A percentile compares a stretch with the other conserved stretches of the same genome.
These are phyloP conservation scores for Aspergillus ibericus DNA, from an alignment of 2,329 filamentous ascomycete species.

Conservation along the genomic window DNA sequence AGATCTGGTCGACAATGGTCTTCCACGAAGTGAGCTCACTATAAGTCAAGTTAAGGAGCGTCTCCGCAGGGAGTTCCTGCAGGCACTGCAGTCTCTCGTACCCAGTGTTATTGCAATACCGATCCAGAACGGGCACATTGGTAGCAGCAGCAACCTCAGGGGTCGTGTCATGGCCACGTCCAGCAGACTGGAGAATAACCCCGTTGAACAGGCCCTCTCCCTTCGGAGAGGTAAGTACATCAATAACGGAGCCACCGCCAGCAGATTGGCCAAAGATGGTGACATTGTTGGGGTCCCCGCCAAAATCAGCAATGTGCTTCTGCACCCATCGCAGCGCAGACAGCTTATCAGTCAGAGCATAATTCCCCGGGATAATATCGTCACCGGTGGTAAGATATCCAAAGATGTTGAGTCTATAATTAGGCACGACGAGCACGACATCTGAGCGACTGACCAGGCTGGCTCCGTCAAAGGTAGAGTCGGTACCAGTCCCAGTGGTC, in stretches of 20 bases:
- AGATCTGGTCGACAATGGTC: slow-evolving; percentile 59
- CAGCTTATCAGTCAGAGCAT: neutral
- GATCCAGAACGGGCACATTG: slow-evolving; percentile 55
- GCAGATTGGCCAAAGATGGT: slow-evolving; percentile 1
- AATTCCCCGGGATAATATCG: neutral
- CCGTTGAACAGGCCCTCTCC: slow-evolving; percentile 17
- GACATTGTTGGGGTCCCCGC: neutral
- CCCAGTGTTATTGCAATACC: slow-evolving; percentile 54
- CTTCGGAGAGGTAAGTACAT: slow-evolving; percentile 19
- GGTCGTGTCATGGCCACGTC: slow-evolving; percentile 54
- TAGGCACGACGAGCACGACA: neutral
- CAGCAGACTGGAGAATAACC: slow-evolving; percentile 36
- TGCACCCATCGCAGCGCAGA: neutral
- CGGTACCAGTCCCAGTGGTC: neutral
- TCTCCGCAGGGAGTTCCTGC: slow-evolving; percentile 42
- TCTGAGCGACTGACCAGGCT: neutral
- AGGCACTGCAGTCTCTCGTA: slow-evolving; percentile 55
- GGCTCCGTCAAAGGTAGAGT: neutral
- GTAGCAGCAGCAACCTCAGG: slow-evolving; percentile 44
- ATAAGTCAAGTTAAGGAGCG: slow-evolving; percentile 4
- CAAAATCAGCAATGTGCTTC: neutral
- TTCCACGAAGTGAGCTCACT: slow-evolving; percentile 44
- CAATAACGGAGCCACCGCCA: neutral
- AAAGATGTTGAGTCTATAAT: neutral
- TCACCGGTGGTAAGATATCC: neutral